Evolutionary conservation across 2,329 filamentous ascomycete species (phyloP), one percentile per base, ranked within the genome.

Genomic region (Orbilia ellipsospora): DNA sequence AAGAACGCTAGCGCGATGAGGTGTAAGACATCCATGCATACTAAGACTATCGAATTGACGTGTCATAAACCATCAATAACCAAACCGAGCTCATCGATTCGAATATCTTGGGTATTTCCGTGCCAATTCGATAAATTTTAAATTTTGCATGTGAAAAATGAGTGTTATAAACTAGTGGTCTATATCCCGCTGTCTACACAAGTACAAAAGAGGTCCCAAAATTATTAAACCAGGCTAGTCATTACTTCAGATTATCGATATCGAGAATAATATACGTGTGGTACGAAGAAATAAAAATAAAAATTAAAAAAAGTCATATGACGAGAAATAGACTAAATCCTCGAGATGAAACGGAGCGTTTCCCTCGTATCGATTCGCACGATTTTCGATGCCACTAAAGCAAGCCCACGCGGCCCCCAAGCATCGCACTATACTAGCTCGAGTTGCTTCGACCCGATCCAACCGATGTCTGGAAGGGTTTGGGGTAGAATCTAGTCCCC

Each of bases 361-460:
- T 51, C 31, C 4, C 12, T 61, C n/a, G 15, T 26, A 26, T 23
- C 26, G 48, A 69, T 56, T 62, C 5, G 31, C 31, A 36, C 31
- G 31, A 36, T 36, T 36, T 23, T 36, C 55, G 64, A 68, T 51
- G 28, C 18, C 28, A 61, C 56, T 68, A 60, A 48, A n/a, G 42
- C 44, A 12, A 44, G 50, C 51, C 57, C 50, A 70, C 50, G 40
- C 66, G 57, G 57, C 57, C 66, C 62, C 16, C 18, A 18, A 12
- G 44, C 20, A 13, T 55, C 56, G 28, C 26, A 12, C 52, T 52
- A 23, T 50, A 44, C 67, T 64, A 70, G 44, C 67, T 57, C 2
- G 40, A 36, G 67, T 48, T 59, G 42, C 13, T 44, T 57, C 57
- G 67, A 70, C 61, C 67, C 67, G 67, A 70, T 70, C 67, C 67